Evolutionary conservation across 371 early-diverging fungal genomes (phyloP), one percentile per base, ranked within the genome.

Genomic region (Lichtheimia corymbifera): DNA sequence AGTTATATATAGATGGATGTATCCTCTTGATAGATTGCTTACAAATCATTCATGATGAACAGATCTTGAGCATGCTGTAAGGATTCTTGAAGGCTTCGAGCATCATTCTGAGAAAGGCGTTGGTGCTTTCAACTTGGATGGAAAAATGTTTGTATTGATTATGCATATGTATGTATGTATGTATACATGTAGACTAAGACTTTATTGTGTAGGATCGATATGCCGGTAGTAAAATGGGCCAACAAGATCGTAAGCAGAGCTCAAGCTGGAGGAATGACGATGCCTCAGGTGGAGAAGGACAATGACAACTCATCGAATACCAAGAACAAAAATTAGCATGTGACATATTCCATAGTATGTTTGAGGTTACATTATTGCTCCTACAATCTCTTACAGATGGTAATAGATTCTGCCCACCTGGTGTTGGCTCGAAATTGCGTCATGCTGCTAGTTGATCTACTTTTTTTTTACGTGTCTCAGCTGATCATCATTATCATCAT

Each of bases 81-180:
- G 76, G 55, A 87, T 89, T 61, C 59, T 91, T 54, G 82, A 88
- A 52, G 90, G 91, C 0, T 91, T 84, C 66, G 75, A 85, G 41
- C 76, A 81, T 45, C 80, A 89, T 69, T 68, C 80, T 49, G 72
- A 77, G 68, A 77, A 84, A 65, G 95, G 94, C 6, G 80, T 88
- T 42, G 97, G 97, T 24, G 96, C 96, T 15, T 97, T 96, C 73
- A 87, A 80, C 49, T 71, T 95, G 62, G 93, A 97, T 62, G 95
- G 95, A 43, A 93, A 95, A 78, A 91, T 93, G 85, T 83, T 80
- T 72, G 73, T 53, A 24, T 22, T 1, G 13, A 14, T 30, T 6
- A 43, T 51, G 52, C 5, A 35, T 22, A 41, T 44, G 13, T 20
- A 25, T 20, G 45, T 22, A 41, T 44, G 13, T 20, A 25, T 20